Evolutionary conservation across 495 filamentous ascomycete species (phyloP), one percentile per base, ranked within the genome.

Genomic region (Penicillium argentinense): DNA sequence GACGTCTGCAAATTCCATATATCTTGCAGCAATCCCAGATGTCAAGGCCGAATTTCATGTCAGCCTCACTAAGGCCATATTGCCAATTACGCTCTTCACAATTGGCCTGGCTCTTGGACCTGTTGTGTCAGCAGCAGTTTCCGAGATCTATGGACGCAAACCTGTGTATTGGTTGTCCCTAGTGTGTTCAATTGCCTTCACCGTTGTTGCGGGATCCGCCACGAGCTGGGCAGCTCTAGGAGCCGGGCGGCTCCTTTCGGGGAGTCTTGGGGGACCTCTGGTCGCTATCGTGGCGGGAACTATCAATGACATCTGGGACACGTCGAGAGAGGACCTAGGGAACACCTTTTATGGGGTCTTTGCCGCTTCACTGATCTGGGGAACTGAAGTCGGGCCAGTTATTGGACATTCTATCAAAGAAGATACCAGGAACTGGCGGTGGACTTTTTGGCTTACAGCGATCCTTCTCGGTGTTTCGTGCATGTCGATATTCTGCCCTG

Each of bases 1-100:
- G 11, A 51, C 48, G 7, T 21, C 32, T 4, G 33, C 48, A 17
- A 51, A 39, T 9, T 51, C 47, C 14, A 42, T 51, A 16, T 51
- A 51, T 29, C 39, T 51, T 22, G 47, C 47, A 9, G 45, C 40
- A 32, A 42, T 51, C 14, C 47, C 47, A 9, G 47, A 41, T 11
- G 45, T 51, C 18, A 51, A 44, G 47, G 12, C 2, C 12, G 39
- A 51, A 28, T 51, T 51, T 9, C 32, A 23, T 6, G 27, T 51
- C n/a, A 13, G 28, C 14, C 3, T 21, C 13, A 51, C 47, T 8
- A 24, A 44, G 25, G 47, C 47, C 23, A 37, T 51, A 8, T 18
- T 28, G 3, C 47, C 47, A 5, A 23, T 51, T 12, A 51, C 47
- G 6, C 26, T 51, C 11, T 51, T 44, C 21, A 41, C 40, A 5